A percentile compares a stretch with the other conserved stretches of the same genome.
These are phyloP conservation scores for Hansenula lynferdii DNA, from an alignment of 1,139 yeast species.

Conservation along the genomic window DNA sequence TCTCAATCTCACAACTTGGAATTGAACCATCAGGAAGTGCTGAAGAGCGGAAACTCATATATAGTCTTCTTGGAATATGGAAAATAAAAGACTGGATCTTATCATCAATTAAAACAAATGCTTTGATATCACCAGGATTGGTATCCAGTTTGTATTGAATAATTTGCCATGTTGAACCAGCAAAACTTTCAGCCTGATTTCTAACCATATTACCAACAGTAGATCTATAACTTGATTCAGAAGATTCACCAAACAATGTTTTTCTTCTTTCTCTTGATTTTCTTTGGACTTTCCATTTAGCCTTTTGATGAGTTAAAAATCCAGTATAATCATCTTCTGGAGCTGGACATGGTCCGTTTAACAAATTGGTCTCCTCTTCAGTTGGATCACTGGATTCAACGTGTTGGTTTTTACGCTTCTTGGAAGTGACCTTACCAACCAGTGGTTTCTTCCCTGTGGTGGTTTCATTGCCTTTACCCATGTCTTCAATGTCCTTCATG, in stretches of 20 bases:
- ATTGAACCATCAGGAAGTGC: slow-evolving; percentile 40
- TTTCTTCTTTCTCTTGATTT: slow-evolving; percentile 67
- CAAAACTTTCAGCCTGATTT: slow-evolving; percentile 73
- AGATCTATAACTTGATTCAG: slow-evolving; percentile 38
- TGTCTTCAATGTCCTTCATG: slow-evolving; percentile 76
- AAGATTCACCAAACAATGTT: slow-evolving; percentile 68
- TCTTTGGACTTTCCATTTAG: slow-evolving; percentile 78
- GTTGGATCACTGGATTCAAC: slow-evolving; percentile 27
- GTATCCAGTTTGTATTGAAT: slow-evolving; percentile 59
- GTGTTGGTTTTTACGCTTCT: slow-evolving; percentile 33
- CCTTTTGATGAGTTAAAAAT: slow-evolving; percentile 75
- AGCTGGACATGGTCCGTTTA: slow-evolving; percentile 61
- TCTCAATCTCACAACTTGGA: slow-evolving; percentile 53
- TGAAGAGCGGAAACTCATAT: slow-evolving; percentile 57
- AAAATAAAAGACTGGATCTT: slow-evolving; percentile 71
- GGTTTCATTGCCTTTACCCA: slow-evolving; percentile 37
- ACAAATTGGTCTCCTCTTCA: slow-evolving; percentile 41
- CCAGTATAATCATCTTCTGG: slow-evolving; percentile 71
- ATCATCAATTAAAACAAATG: slow-evolving; percentile 62
- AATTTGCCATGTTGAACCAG: slow-evolving; percentile 80
- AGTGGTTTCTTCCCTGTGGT: slow-evolving; percentile 25
- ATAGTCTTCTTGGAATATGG: slow-evolving; percentile 70
- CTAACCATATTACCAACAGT: slow-evolving; percentile 68
- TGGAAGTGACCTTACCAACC: slow-evolving; percentile 48
- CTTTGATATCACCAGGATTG: slow-evolving; percentile 73